Evolutionary conservation across 148 eudicot genomes (phyloP), one percentile per base, ranked within the genome.

Genomic region (Vaccinium vitisidaea): DNA sequence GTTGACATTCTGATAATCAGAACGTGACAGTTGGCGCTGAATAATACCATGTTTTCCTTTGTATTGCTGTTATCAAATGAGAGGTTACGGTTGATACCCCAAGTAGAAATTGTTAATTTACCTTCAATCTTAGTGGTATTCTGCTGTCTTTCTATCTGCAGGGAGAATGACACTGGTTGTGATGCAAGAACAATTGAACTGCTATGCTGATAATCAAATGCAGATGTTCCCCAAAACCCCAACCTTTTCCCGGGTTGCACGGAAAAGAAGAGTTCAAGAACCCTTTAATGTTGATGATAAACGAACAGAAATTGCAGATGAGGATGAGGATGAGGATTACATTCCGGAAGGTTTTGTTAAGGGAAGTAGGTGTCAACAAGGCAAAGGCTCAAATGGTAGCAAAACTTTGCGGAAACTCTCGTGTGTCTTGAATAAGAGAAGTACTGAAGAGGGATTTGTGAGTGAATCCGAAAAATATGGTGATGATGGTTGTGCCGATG

Each of bases 401-500:
- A n/a, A 84, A 83, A n/a, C 75, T 67, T 61, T 36, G 13, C 53
- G 39, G 27, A 75, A 80, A 63, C 53, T 30, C 71, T 11, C 15
- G 2, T 46, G 53, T 75, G 50, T 85, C 27, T 79, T 78, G 75
- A 77, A 58, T 30, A 71, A 49, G 80, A 59, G 83, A 46, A 23
- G 32, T 27, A 18, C 23, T 32, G 78, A 76, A 55, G 52, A 55
- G 80, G 79, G 32, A 79, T 5, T 16, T 16, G 30, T 63, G 32
- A 58, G 58, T 50, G 86, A 83, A 48, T 18, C 55, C n/a, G 86
- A 86, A 25, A 83, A 85, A 27, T 84, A 80, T 19, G 79, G 32
- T 46, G 73, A 81, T 55, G 71, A 56, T 54, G 73, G 75, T 50
- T 14, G 23, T 2, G 75, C 59, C 9, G 56, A 58, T 19, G 89